These are phyloP conservation scores for Dentipellis fragilis DNA, from an alignment of 768 basidiomycete genomes.

Conservation along the genomic window DNA sequence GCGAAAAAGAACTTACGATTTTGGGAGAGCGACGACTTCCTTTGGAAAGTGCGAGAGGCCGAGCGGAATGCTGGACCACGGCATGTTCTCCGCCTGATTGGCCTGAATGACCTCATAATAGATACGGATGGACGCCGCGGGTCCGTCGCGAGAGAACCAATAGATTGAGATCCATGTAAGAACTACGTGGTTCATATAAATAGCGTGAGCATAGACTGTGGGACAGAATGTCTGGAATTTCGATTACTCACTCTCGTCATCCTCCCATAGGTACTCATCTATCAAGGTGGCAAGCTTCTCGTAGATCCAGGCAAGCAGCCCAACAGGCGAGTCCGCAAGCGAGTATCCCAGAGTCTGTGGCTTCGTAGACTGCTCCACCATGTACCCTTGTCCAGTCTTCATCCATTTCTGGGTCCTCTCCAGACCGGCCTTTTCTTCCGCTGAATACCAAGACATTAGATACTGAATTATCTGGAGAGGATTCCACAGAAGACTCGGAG, in stretches of 20 bases:
- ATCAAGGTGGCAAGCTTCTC: conserved; percentile 20
- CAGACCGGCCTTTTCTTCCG: conserved; percentile 27
- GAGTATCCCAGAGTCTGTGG: conserved; percentile 33
- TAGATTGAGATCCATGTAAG: conserved; percentile 28
- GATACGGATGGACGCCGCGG: conserved; percentile 21
- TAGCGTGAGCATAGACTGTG: conserved; percentile 1
- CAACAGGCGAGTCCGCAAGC: conserved; percentile 45
- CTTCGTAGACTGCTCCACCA: conserved; percentile 23
- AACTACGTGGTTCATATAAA: no score
- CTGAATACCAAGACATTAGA: conserved; percentile 21
- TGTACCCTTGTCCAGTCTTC: conserved; percentile 27
- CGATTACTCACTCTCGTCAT: conserved; percentile 37
- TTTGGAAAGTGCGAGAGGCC: conserved; percentile 23
- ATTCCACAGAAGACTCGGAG: conserved; percentile 16
- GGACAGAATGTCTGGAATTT: conserved; percentile 9
- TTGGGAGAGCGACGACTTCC: conserved; percentile 28
- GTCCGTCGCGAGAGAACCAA: conserved; percentile 42
- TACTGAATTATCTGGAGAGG: conserved; percentile 20
- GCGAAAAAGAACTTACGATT: background rate
- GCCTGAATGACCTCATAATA: conserved; percentile 20
- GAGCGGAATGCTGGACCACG: conserved; percentile 12
- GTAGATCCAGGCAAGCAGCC: conserved; percentile 25
- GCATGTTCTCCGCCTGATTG: background rate
- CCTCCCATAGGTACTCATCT: conserved; percentile 42
- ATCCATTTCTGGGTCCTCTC: conserved; percentile 23